These are phyloP conservation scores for Sporothrix brasiliensis DNA, from an alignment of 2,329 filamentous ascomycete species.

Conservation along the genomic window DNA sequence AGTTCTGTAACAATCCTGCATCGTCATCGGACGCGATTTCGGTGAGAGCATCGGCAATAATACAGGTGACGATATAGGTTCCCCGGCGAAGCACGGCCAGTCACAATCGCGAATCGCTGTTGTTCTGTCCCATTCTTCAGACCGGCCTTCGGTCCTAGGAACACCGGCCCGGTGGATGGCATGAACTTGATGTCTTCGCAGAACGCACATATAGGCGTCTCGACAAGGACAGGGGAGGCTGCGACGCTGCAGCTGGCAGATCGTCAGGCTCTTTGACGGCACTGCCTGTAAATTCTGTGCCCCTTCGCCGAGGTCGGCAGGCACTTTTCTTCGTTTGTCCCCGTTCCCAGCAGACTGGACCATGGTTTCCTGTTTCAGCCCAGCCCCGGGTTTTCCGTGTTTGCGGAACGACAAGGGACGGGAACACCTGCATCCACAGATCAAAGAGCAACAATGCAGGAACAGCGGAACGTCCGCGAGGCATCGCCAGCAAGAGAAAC, in stretches of 20 bases:
- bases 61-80: not conserved
- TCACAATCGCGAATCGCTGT: not conserved
- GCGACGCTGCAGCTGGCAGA: conserved; percentile 13
- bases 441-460: conserved; percentile 24
- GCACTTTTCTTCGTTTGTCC: not conserved
- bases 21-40: not conserved
- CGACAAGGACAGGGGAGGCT: conserved; percentile 20
- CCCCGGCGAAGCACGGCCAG: not conserved
- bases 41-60: not conserved
- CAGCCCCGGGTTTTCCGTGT: conserved; percentile 20
- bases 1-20: conserved; percentile 17
- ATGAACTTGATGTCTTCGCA: conserved; percentile 14
- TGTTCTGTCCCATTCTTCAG: not conserved
- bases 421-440: conserved; percentile 11
- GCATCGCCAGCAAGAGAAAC: not conserved
- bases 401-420: not conserved
- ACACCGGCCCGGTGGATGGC: conserved; percentile 6
- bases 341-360: not conserved
- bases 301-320: conserved; percentile 5
- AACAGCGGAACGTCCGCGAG: not conserved
- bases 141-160: not conserved
- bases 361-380: conserved; percentile 20
- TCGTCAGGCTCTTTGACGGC: not conserved
- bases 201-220: conserved; percentile 2
- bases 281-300: not conserved